phyloP scores from a whole-genome alignment of 352 stramenopile genomes.

The Phytophthora ramorum region DNA sequence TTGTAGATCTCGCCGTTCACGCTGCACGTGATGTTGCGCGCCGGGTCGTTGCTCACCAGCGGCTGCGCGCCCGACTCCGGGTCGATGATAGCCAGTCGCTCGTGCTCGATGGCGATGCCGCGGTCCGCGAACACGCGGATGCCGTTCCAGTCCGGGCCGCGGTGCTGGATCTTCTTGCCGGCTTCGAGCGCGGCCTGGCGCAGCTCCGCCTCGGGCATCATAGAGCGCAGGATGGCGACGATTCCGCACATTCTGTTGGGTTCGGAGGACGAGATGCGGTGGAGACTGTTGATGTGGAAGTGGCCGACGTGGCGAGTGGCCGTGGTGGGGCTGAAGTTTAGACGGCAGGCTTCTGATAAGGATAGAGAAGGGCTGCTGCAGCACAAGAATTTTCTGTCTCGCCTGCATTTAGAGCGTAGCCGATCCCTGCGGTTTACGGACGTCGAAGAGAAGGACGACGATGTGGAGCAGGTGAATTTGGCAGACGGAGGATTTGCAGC shows the following conservation, averaged over 20 bases:
- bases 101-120: slow-evolving; percentile 94
- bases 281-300: slow-evolving; percentile 23
- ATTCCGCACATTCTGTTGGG: slow-evolving; percentile 95
- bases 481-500: not conserved
- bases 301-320: slow-evolving; percentile 1
- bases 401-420: not conserved
- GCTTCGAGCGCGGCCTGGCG: slow-evolving; percentile 95
- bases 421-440: not conserved
- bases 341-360: slow-evolving; percentile 19
- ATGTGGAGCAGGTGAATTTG: not conserved
- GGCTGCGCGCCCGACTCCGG: slow-evolving; percentile 96
- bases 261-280: not conserved
- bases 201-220: slow-evolving; percentile 93
- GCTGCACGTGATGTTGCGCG: slow-evolving; percentile 92
- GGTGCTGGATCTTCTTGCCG: slow-evolving; percentile 96
- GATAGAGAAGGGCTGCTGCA: slow-evolving; percentile 3
- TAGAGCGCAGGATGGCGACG: slow-evolving; percentile 97
- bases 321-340: slow-evolving; percentile 12
- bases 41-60: slow-evolving; percentile 87
- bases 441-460: not conserved
- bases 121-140: slow-evolving; percentile 82
- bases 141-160: slow-evolving; percentile 97
- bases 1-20: slow-evolving; percentile 99
- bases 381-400: slow-evolving; percentile 55
- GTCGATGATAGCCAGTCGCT: slow-evolving; percentile 99